Base-by-base conservation (phyloP, 805 yeast species). In the Debaryomyces maramus region DNA sequence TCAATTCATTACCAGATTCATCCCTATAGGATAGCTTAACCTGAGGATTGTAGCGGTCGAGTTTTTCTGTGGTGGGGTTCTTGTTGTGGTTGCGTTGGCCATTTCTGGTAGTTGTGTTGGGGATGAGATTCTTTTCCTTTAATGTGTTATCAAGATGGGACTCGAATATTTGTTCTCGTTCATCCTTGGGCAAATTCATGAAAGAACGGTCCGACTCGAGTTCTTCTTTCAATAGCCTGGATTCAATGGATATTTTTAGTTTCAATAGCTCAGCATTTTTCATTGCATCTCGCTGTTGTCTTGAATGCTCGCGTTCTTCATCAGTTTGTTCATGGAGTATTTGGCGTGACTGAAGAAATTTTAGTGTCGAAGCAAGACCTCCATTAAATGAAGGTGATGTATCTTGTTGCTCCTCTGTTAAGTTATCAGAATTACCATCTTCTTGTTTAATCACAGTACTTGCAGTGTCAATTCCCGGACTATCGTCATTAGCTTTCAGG, bases 11-110 rank as follows among this genome's bases (percentile, higher is more conserved):
- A 0, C 96, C 96, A 2, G 61, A 50, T 18, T 78, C 82, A 55
- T 87, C 95, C 14, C 68, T 72, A 58, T 87, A 85, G 18, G 69
- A 72, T 3, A 88, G 51, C 17, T 64, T 61, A n/a, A 81, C 73
- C 15, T 66, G 52, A 0, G 83, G 82, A 24, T 67, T 69, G 48
- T 77, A 75, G 30, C 52, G 41, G 7, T 50, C 46, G 21, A 57
- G 58, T 26, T 38, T 45, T 7, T 23, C 3, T 7, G 10, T 8
- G 15, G 8, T 7, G 5, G n/a, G 10, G 11, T 17, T 11, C 5
- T 27, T 20, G 34, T 13, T 19, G 10, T n/a, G 16, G 18, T 19
- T 18, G 10, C 30, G 14, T 16, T 15, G 20, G 5, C 11, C 24
- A 13, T 21, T 26, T 18, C 19, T 19, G 22, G 41, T 24, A 24